A percentile compares a stretch with the other conserved stretches of the same genome.
phyloP scores from a whole-genome alignment of 371 early-diverging fungal species.

The Mucor indicus region DNA sequence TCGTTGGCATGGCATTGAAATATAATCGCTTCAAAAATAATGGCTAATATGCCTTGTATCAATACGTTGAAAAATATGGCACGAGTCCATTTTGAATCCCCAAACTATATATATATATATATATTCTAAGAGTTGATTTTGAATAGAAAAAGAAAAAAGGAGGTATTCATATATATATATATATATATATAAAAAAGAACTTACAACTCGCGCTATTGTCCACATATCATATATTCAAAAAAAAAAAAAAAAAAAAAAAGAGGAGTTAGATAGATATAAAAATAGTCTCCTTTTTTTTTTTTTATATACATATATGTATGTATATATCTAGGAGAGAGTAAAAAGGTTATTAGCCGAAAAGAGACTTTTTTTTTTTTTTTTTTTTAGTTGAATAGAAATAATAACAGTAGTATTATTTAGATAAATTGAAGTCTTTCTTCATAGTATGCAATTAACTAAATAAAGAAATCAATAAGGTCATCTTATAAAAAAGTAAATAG shows the following conservation, averaged over 20 bases:
- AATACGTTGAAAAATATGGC: conserved; percentile 36
- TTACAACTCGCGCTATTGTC: background rate
- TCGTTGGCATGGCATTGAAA: conserved; percentile 30
- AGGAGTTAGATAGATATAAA: background rate
- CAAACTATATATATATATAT: conserved; percentile 32
- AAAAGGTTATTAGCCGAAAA: background rate
- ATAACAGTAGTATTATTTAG: background rate
- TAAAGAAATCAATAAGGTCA: background rate
- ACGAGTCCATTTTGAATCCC: conserved; percentile 48
- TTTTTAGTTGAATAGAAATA: background rate
- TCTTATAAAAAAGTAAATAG: background rate
- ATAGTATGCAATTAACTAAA: conserved; percentile 25
- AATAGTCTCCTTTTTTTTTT: background rate
- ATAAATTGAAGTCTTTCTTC: conserved; percentile 22
- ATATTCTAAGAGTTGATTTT: background rate
- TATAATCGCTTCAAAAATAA: conserved; percentile 41
- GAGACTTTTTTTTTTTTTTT: background rate
- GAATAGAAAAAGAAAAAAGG: conserved; percentile 8
- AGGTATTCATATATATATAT: too few relatives aligned
- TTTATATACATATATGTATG: background rate
- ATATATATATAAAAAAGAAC: background rate
- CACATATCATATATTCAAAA: background rate
- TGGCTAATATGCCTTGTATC: conserved; percentile 37
- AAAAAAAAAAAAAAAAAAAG: conserved; percentile 2
- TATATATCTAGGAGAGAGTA: background rate